Conservation (phyloP, 345 rosid species). For the Eucalyptus cloeziana region DNA sequence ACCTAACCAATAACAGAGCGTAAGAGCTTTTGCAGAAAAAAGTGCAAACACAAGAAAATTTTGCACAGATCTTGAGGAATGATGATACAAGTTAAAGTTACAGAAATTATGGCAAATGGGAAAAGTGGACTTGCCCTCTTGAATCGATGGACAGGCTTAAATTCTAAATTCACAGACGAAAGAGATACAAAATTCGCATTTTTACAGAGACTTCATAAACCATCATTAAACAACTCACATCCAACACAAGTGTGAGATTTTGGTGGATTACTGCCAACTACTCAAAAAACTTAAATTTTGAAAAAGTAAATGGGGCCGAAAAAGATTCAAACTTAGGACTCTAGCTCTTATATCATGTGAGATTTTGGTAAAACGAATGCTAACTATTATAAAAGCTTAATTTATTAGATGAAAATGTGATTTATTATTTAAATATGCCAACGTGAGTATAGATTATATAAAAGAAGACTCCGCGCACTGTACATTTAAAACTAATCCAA, state of each 20-base stretch:
- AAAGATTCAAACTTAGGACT: rapidly evolving
- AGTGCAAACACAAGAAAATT: background rate
- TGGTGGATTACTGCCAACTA: too few species aligned
- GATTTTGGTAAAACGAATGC: too few species aligned
- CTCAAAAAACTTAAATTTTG: too few species aligned
- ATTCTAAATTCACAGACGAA: background rate
- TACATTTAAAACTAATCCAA: too few species aligned
- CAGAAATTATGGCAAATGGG: background rate
- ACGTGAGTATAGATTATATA: too few species aligned
- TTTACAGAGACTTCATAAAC: background rate
- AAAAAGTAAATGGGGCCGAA: too few species aligned
- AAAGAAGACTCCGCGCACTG: background rate
- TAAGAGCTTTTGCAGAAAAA: background rate
- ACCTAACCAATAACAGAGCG: background rate
- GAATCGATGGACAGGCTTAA: background rate
- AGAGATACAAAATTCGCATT: background rate
- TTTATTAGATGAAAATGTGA: too few species aligned
- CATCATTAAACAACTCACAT: background rate
- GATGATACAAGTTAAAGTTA: background rate
- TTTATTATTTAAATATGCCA: too few species aligned
- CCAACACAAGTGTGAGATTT: background rate
- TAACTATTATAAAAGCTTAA: too few species aligned
- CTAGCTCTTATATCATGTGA: too few species aligned
- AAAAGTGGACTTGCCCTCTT: background rate
- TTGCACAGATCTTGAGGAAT: background rate